phyloP scores from a whole-genome alignment of 2,329 filamentous ascomycete species.

The Fusarium sulawesiense region DNA sequence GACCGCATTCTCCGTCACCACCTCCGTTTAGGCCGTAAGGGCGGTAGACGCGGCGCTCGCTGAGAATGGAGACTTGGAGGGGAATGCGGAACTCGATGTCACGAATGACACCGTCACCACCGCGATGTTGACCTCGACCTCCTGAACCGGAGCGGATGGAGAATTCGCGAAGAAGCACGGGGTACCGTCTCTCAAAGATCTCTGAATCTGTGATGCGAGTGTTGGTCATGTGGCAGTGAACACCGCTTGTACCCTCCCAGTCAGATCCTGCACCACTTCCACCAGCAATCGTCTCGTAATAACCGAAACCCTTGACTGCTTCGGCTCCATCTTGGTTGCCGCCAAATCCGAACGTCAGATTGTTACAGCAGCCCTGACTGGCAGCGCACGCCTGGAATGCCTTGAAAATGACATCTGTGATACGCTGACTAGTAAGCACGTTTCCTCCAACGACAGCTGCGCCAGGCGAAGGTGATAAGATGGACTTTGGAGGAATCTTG shows the following conservation, averaged over 20 bases:
- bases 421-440: constrained; percentile 64
- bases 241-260: constrained; percentile 58
- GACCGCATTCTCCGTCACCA: constrained; percentile 78
- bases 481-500: constrained; percentile 76
- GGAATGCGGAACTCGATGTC: constrained; percentile 85
- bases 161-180: constrained; percentile 78
- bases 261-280: constrained; percentile 76
- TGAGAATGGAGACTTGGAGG: constrained; percentile 81
- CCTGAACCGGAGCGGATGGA: constrained; percentile 71
- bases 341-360: constrained; percentile 83
- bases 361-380: constrained; percentile 84
- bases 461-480: constrained; percentile 79
- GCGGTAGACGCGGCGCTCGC: constrained; percentile 79
- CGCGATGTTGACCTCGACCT: constrained; percentile 72
- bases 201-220: constrained; percentile 74
- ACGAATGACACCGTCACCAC: constrained; percentile 79
- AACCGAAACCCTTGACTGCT: constrained; percentile 57
- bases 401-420: constrained; percentile 64
- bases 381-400: constrained; percentile 84
- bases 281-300: constrained; percentile 71
- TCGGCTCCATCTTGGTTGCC: constrained; percentile 54
- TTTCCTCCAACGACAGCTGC: constrained; percentile 88
- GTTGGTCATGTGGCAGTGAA: constrained; percentile 74
- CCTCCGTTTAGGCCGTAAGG: constrained; percentile 82
- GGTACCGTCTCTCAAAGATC: constrained; percentile 67